A percentile compares a stretch with the other conserved stretches of the same genome.
Conservation (phyloP, 257 asterid genomes). For the Avicennia marina region DNA sequence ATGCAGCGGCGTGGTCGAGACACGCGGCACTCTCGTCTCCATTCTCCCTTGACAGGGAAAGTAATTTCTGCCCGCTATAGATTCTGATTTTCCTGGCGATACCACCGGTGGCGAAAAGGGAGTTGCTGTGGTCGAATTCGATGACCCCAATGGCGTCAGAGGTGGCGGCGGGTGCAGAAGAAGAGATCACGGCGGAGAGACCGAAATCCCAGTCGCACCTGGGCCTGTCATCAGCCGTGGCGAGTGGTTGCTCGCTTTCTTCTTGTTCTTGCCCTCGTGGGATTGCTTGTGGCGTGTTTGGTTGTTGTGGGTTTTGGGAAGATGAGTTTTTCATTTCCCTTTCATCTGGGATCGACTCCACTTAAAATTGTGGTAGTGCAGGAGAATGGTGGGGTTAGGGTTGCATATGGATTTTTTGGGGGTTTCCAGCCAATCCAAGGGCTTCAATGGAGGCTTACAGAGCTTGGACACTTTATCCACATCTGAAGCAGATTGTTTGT, state of each 20-base stretch:
- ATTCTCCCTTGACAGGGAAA: constrained; percentile 6
- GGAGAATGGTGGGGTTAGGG: constrained; percentile 12
- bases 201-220: constrained; percentile 73
- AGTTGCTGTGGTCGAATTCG: constrained; percentile 57
- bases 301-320: constrained; percentile 17
- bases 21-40: not conserved
- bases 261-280: not conserved
- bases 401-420: not conserved
- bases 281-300: not conserved
- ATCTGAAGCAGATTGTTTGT: no score
- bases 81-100: constrained; percentile 74
- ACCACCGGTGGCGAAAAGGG: constrained; percentile 74
- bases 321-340: constrained; percentile 71
- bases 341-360: constrained; percentile 33
- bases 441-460: no score
- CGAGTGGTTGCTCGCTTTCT: no score
- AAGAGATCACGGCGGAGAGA: constrained; percentile 59
- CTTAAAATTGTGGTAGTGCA: constrained; percentile 26
- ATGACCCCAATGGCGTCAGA: constrained; percentile 77
- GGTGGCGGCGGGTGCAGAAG: constrained; percentile 21
- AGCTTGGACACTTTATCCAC: no score
- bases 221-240: no score
- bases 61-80: constrained; percentile 29
- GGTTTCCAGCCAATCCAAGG: no score
- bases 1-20: constrained; percentile 52